Base-by-base conservation (phyloP, 371 early-diverging fungal genomes). In the Dichotomocladium elegans region DNA sequence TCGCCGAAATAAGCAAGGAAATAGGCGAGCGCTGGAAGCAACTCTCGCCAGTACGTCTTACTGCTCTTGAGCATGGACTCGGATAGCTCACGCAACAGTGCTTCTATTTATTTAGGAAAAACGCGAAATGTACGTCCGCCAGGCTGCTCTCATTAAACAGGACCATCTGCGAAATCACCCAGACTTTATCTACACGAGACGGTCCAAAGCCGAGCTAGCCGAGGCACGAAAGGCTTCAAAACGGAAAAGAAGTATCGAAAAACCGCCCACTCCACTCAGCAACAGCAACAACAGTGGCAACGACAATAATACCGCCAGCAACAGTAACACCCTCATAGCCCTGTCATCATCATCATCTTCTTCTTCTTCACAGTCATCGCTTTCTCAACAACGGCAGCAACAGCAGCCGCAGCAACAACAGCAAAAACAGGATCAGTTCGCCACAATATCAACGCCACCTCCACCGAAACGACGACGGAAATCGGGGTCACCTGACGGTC, bases 161-260 rank as follows among this genome's bases (percentile, higher is more conserved):
- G 76, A 84, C 34, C 80, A 84, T 45, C 62, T 81, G 35, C 70
- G 73, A 57, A 73, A 79, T 22, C 74, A 86, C 54, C 80, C 85
- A 3, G 76, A 81, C 37, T 78, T 82, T 46, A 74, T 84, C 15
- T 82, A 85, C 40, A 80, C 79, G 11, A 84, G 82, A 26, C 66
- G 79, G 26, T 82, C 86, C 49, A 81, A 81, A 51, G 79, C 79
- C 3, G 72, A 81, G 49, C 56, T 81, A 37, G 79, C 74, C 7
- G 79, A 76, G 26, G 71, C 77, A 12, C 65, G 74, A 54, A 43
- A 68, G 60, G 47, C 64, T 51, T 61, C 70, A 51, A 57, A 66
- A 53, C 50, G 47, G 10, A 26, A 52, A 25, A 37, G 46, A 15
- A 37, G n/a, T 21, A n/a, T n/a, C n/a, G n/a, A n/a, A n/a, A n/a